These are phyloP conservation scores for Cercospora zeina DNA, from an alignment of 2,329 filamentous ascomycete genomes.

Conservation along the genomic window DNA sequence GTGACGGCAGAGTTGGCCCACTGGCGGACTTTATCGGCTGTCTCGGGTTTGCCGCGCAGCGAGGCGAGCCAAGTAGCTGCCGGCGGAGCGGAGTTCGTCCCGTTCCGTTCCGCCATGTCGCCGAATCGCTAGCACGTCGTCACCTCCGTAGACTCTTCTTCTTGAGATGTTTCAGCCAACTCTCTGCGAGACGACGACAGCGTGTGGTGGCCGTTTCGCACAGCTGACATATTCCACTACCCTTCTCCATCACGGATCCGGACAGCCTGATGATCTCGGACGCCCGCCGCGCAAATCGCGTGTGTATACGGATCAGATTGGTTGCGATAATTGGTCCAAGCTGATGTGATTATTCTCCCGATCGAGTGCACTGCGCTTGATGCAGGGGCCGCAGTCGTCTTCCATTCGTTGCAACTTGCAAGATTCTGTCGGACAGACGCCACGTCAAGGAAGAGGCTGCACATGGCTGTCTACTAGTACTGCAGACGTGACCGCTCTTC, in stretches of 20 bases:
- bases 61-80: not conserved
- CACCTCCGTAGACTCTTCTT: too few species aligned
- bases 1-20: too few species aligned
- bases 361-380: not conserved
- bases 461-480: not conserved
- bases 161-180: too few species aligned
- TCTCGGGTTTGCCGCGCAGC: not conserved
- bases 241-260: not conserved
- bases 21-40: too few species aligned
- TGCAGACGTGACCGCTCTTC: constrained; percentile 3
- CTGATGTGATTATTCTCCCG: not conserved
- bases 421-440: not conserved
- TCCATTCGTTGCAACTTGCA: not conserved
- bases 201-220: too few species aligned
- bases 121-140: not conserved
- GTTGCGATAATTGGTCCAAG: not conserved
- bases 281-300: not conserved
- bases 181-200: too few species aligned
- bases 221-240: not conserved
- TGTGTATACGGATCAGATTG: not conserved
- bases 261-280: not conserved
- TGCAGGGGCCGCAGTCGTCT: not conserved
- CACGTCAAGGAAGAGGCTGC: constrained; percentile 1
- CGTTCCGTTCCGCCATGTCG: not conserved
- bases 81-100: constrained; percentile 1